A percentile compares a stretch with the other conserved stretches of the same genome.
Conservation (phyloP, 73 alveolate species). For the Stentor coeruleus region DNA sequence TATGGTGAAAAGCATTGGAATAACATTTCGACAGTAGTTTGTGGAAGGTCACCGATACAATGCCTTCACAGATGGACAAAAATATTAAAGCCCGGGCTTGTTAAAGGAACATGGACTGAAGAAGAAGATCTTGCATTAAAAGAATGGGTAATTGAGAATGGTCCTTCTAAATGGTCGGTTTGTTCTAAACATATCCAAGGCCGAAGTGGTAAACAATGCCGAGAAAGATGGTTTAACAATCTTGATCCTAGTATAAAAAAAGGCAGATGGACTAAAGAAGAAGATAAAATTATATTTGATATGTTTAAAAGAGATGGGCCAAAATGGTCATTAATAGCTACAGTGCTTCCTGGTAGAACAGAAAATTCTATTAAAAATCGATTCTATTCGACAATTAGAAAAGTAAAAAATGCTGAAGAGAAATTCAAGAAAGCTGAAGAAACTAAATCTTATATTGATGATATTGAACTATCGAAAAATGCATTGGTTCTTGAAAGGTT, state of each 20-base stretch:
- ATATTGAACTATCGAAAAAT: too few relatives aligned
- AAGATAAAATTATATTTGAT: conserved; percentile 62
- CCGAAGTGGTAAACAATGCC: conserved; percentile 89
- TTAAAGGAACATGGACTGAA: conserved; percentile 76
- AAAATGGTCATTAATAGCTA: conserved; percentile 73
- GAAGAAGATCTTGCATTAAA: conserved; percentile 59
- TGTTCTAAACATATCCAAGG: conserved; percentile 58
- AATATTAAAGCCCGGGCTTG: conserved; percentile 70
- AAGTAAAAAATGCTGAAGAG: too few relatives aligned
- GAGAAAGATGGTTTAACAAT: conserved; percentile 95
- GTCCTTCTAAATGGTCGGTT: conserved; percentile 63
- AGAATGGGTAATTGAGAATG: conserved; percentile 66
- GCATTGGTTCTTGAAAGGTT: too few relatives aligned
- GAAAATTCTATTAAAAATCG: conserved; percentile 76
- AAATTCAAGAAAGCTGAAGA: too few relatives aligned
- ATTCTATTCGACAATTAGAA: conserved; percentile 31
- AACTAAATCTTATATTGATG: too few relatives aligned
- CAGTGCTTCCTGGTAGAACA: conserved; percentile 68
- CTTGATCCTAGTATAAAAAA: conserved; percentile 85
- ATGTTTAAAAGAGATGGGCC: conserved; percentile 64
- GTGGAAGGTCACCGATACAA: conserved; percentile 68
- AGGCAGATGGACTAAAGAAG: conserved; percentile 80
- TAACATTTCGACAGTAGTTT: conserved; percentile 47
- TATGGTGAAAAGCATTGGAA: conserved; percentile 64
- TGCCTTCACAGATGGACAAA: conserved; percentile 83